A percentile compares a stretch with the other conserved stretches of the same genome.
Conservation (phyloP, 2,329 filamentous ascomycete species). For the Pezicula radicicola region DNA sequence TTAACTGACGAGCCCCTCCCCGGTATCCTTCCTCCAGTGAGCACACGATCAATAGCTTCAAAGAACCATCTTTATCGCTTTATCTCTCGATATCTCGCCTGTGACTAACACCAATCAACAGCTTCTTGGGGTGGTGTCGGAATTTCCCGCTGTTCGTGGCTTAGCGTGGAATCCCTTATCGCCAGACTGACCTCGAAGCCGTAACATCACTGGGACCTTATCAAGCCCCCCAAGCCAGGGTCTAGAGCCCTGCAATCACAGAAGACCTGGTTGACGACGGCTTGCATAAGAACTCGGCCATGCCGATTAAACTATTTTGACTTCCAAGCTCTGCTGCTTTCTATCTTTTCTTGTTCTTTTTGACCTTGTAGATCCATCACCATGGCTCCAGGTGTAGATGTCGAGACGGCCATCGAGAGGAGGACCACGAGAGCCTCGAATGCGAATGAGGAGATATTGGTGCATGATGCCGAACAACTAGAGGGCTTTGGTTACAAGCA, state of each 20-base stretch:
- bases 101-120: background rate
- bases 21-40: no score
- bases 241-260: background rate
- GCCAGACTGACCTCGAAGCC: conserved; percentile 6
- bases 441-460: conserved; percentile 1
- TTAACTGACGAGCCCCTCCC: no score
- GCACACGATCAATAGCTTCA: no score
- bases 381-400: background rate
- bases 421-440: no score
- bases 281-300: background rate
- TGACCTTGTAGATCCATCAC: background rate
- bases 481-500: conserved; percentile 59
- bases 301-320: background rate
- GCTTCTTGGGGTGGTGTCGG: background rate
- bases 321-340: background rate
- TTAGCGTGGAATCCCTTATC: conserved; percentile 8
- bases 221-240: background rate
- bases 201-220: conserved; percentile 3
- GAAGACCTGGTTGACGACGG: background rate
- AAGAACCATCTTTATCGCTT: no score
- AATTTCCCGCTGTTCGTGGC: background rate
- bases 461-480: conserved; percentile 45
- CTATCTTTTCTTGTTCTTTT: background rate
- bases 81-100: no score
- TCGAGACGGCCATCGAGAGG: background rate